Evolutionary conservation across 2,329 filamentous ascomycete genomes (phyloP).

Genomic region (Claviceps maximensis): DNA sequence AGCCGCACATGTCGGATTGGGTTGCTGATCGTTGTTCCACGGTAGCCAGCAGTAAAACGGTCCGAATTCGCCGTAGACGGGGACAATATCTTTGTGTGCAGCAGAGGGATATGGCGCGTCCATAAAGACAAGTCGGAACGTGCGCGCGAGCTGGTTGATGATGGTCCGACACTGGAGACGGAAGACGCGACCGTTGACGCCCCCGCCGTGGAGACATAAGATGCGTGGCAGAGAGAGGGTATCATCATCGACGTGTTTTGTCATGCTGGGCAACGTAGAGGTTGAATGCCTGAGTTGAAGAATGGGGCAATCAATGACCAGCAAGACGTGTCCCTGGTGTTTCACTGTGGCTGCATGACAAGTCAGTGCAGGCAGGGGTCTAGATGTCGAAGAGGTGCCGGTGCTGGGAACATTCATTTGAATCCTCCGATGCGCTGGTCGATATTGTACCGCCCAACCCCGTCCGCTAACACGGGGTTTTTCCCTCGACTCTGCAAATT

Average conservation of each 20-base stretch:
- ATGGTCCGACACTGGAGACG: constrained; percentile 49
- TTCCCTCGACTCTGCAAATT: no score
- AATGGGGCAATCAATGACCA: no score
- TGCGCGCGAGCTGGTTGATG: constrained; percentile 30
- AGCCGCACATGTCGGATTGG: constrained; percentile 38
- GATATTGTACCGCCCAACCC: no score
- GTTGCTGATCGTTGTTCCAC: constrained; percentile 31
- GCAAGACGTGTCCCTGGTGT: no score
- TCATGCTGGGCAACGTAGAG: no score
- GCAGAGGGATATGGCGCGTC: constrained; percentile 53
- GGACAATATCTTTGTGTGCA: constrained; percentile 47
- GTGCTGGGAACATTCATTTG: no score
- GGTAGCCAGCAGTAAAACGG: constrained; percentile 53
- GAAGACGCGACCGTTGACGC: constrained; percentile 60
- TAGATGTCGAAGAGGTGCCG: no score
- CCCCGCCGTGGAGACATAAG: constrained; percentile 71
- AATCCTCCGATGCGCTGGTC: no score
- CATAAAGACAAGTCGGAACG: constrained; percentile 60
- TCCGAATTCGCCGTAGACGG: constrained; percentile 51
- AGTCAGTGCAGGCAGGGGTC: no score
- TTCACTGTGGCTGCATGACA: no score
- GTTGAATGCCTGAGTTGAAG: no score
- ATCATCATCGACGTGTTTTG: background rate
- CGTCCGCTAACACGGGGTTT: no score
- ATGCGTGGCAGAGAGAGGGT: constrained; percentile 43